A percentile compares a stretch with the other conserved stretches of the same genome.
Evolutionary conservation across 768 basidiomycete genomes (phyloP).

Genomic region (Pisolithus albus): DNA sequence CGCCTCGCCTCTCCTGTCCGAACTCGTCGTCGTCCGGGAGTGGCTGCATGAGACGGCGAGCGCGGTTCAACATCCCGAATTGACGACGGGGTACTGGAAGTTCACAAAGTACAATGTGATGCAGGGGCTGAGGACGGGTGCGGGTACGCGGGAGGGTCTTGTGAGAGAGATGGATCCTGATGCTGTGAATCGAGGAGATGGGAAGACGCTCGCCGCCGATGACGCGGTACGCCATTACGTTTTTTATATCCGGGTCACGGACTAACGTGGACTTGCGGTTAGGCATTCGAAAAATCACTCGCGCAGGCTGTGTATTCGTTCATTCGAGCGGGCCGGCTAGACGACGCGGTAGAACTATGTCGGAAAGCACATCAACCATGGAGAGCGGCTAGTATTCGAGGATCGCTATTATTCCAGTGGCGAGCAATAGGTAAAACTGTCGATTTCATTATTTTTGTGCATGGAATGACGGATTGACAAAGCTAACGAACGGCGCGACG

Average conservation of each 20-base stretch:
- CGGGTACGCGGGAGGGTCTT: conserved; percentile 39
- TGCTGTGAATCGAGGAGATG: conserved; percentile 54
- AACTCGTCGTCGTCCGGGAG: conserved; percentile 78
- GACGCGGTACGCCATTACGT: conserved; percentile 54
- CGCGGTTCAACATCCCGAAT: conserved; percentile 54
- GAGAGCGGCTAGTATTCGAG: conserved; percentile 86
- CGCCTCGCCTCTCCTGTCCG: conserved; percentile 58
- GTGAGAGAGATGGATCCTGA: conserved; percentile 79
- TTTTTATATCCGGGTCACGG: not conserved
- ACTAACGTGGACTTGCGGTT: conserved; percentile 3
- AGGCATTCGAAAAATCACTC: conserved; percentile 79
- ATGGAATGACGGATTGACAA: conserved; percentile 11
- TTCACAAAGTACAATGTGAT: conserved; percentile 73
- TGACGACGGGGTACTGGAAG: conserved; percentile 76
- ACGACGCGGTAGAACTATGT: conserved; percentile 79
- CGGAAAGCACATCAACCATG: conserved; percentile 82
- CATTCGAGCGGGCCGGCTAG: conserved; percentile 77
- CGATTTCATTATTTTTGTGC: not conserved
- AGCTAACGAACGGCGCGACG: conserved; percentile 46
- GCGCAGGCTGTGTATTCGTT: conserved; percentile 73
- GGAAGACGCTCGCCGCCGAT: conserved; percentile 57
- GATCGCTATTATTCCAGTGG: conserved; percentile 75
- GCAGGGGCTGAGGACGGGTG: conserved; percentile 53
- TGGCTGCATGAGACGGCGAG: conserved; percentile 81
- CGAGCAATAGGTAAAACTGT: conserved; percentile 47